These are phyloP conservation scores for Tephrocybe sp. DNA, from an alignment of 768 basidiomycete species.

Conservation along the genomic window DNA sequence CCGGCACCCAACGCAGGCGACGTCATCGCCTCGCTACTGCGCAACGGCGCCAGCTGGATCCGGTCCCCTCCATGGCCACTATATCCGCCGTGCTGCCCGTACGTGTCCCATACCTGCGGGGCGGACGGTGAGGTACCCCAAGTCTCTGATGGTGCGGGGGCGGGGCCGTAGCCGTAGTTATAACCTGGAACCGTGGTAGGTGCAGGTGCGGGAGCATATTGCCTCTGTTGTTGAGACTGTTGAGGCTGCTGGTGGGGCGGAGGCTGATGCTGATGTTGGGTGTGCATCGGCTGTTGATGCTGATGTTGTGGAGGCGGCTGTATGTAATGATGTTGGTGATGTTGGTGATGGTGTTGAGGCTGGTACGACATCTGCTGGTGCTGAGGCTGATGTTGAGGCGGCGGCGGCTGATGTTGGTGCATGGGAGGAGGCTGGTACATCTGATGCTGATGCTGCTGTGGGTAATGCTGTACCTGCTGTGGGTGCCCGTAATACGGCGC, in stretches of 20 bases:
- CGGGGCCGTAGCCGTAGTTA: no score
- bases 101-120: conserved; percentile 1
- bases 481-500: conserved; percentile 3
- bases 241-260: conserved; percentile 14
- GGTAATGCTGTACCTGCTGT: conserved; percentile 5
- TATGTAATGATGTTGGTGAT: conserved; percentile 18
- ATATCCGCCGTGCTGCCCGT: not conserved
- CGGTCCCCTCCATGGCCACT: conserved; percentile 29
- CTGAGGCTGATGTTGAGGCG: conserved; percentile 13
- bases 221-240: not conserved
- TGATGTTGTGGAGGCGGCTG: conserved; percentile 12
- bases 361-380: conserved; percentile 27
- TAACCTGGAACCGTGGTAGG: not conserved
- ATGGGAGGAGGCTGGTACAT: not conserved
- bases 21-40: conserved; percentile 25
- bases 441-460: conserved; percentile 2
- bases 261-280: conserved; percentile 26
- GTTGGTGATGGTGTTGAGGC: conserved; percentile 26
- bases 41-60: conserved; percentile 59
- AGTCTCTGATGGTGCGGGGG: not conserved
- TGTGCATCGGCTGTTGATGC: conserved; percentile 18
- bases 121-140: not conserved
- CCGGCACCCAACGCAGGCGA: not conserved
- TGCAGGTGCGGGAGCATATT: not conserved
- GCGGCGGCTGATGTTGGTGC: conserved; percentile 1